Evolutionary conservation across 139 green algal species (phyloP).

Genomic region (Pleodorina starrii): DNA sequence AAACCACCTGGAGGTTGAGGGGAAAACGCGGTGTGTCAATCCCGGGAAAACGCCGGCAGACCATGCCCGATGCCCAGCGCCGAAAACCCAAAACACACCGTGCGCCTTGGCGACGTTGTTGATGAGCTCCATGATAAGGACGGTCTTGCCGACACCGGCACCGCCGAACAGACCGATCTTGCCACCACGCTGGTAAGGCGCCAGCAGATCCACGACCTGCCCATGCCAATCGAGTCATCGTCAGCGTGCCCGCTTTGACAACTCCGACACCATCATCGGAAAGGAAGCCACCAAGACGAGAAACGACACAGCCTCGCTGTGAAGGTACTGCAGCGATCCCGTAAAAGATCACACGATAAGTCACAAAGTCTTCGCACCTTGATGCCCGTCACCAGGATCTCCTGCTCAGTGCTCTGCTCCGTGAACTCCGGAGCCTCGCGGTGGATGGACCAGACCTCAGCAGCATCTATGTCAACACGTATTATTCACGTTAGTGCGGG

Average conservation of each 20-base stretch:
- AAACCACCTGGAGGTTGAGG: slow-evolving; percentile 90
- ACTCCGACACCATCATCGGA: neutral
- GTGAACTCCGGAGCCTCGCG: slow-evolving; percentile 95
- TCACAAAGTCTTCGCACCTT: slow-evolving; percentile 82
- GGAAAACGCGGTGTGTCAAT: neutral
- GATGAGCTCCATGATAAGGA: slow-evolving; percentile 99
- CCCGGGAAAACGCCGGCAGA: neutral
- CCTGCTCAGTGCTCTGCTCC: slow-evolving; percentile 97
- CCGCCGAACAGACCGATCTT: slow-evolving; percentile 99
- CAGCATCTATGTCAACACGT: slow-evolving; percentile 81
- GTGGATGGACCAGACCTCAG: slow-evolving; percentile 93
- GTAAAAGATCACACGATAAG: too few species aligned
- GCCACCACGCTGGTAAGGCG: slow-evolving; percentile 98
- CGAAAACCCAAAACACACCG: slow-evolving; percentile 71
- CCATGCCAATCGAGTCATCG: too few species aligned
- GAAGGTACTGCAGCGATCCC: too few species aligned
- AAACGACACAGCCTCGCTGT: too few species aligned
- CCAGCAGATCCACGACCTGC: slow-evolving; percentile 98
- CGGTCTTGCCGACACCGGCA: slow-evolving; percentile 99
- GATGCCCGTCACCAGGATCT: slow-evolving; percentile 99
- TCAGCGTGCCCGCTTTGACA: neutral
- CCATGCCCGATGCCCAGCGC: neutral
- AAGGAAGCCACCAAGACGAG: too few species aligned
- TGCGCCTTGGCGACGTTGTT: slow-evolving; percentile 99
- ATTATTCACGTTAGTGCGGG: neutral